Evolutionary conservation across 352 stramenopile species (phyloP).

Genomic region (Globisporangium paddicum): DNA sequence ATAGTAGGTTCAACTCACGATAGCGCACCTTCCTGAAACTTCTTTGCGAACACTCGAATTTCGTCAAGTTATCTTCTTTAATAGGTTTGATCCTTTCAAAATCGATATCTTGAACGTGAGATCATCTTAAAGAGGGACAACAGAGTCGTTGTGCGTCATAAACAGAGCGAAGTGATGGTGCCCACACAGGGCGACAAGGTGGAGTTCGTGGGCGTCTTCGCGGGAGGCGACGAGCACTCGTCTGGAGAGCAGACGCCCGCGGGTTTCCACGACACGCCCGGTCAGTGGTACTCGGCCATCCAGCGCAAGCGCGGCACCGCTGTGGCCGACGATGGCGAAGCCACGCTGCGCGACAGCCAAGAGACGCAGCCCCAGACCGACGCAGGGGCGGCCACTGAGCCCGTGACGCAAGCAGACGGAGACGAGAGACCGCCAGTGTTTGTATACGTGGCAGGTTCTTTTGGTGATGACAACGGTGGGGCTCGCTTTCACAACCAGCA

Average conservation of each 20-base stretch:
- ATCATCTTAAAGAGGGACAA: conserved; percentile 6
- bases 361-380: conserved; percentile 25
- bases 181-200: conserved; percentile 2
- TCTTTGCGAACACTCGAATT: too few species aligned
- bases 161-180: neutral
- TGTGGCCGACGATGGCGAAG: conserved; percentile 26
- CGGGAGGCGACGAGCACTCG: conserved; percentile 21
- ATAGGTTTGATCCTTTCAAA: neutral
- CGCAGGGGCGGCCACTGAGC: conserved; percentile 11
- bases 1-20: conserved; percentile 2
- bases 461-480: conserved; percentile 11
- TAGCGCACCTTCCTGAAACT: neutral
- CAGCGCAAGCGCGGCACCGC: conserved; percentile 35
- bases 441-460: conserved; percentile 25
- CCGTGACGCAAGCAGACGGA: conserved; percentile 17
- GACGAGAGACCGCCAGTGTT: conserved; percentile 29
- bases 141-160: neutral
- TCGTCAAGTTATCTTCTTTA: neutral
- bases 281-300: conserved; percentile 23
- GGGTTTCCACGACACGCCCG: conserved; percentile 56
- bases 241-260: conserved; percentile 49
- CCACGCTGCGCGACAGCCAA: conserved; percentile 46
- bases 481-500: conserved; percentile 8
- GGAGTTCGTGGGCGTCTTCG: conserved; percentile 32
- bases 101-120: neutral